Evolutionary conservation across 345 rosid genomes (phyloP).

Genomic region (Populus tremula): DNA sequence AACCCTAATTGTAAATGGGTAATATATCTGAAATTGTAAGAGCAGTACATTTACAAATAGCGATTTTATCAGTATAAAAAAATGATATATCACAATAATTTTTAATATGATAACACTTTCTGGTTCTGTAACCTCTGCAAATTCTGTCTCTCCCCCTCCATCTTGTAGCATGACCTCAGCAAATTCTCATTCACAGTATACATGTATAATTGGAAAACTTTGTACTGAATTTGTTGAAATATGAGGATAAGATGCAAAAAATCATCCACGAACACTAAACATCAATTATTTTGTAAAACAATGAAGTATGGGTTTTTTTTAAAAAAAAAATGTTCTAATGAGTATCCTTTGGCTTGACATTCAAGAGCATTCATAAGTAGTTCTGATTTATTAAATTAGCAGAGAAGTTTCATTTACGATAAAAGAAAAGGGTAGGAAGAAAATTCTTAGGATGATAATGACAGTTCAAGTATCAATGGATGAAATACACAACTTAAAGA

Average conservation of each 20-base stretch:
- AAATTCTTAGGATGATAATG: neutral
- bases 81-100: neutral
- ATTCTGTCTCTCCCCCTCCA: neutral
- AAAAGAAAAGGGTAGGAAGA: neutral
- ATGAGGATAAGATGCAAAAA: neutral
- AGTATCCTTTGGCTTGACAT: neutral
- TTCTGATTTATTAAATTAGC: neutral
- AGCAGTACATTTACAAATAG: constrained; percentile 2
- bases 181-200: neutral
- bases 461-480: neutral
- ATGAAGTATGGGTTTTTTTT: neutral
- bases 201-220: no score
- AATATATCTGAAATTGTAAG: constrained; percentile 8
- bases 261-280: neutral
- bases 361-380: neutral
- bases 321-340: neutral
- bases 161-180: neutral
- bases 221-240: no score
- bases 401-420: neutral
- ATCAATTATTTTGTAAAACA: neutral
- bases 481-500: neutral
- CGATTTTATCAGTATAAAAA: constrained; percentile 8
- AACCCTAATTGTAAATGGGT: constrained; percentile 23
- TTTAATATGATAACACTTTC: neutral
- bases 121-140: neutral